phyloP scores from a whole-genome alignment of 2,329 filamentous ascomycete species.

The Scedosporium dehoogii region DNA sequence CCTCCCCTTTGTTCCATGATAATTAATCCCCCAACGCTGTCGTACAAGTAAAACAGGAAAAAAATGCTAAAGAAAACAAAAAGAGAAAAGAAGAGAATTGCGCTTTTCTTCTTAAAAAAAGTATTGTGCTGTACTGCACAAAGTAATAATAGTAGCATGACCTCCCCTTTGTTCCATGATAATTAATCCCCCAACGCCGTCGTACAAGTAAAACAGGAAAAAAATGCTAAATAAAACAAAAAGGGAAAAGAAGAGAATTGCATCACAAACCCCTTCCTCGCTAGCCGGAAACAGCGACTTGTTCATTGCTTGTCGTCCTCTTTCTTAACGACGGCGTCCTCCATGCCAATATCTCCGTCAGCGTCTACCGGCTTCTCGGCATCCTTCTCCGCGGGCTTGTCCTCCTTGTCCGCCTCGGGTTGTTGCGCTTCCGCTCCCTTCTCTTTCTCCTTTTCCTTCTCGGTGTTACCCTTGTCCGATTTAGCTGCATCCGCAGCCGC shows the following conservation, averaged over 20 bases:
- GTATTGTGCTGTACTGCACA: neutral
- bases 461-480: constrained; percentile 14
- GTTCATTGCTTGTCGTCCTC: constrained; percentile 5
- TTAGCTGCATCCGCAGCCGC: constrained; percentile 20
- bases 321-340: constrained; percentile 5
- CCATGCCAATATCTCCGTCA: constrained; percentile 6
- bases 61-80: neutral
- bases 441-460: constrained; percentile 2
- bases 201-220: neutral
- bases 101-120: no score
- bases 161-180: neutral
- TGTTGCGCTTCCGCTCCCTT: constrained; percentile 1
- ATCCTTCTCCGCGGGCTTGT: neutral
- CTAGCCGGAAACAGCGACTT: neutral
- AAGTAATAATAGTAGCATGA: neutral
- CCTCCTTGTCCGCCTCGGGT: constrained; percentile 10
- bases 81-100: neutral
- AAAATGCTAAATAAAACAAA: neutral
- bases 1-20: neutral
- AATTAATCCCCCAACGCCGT: neutral
- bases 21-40: neutral
- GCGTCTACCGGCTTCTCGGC: constrained; percentile 6
- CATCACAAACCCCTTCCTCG: neutral
- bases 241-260: neutral
- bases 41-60: neutral